A percentile compares a stretch with the other conserved stretches of the same genome.
Evolutionary conservation across 371 early-diverging fungal species (phyloP).

Genomic region (Actinomucor elegans): DNA sequence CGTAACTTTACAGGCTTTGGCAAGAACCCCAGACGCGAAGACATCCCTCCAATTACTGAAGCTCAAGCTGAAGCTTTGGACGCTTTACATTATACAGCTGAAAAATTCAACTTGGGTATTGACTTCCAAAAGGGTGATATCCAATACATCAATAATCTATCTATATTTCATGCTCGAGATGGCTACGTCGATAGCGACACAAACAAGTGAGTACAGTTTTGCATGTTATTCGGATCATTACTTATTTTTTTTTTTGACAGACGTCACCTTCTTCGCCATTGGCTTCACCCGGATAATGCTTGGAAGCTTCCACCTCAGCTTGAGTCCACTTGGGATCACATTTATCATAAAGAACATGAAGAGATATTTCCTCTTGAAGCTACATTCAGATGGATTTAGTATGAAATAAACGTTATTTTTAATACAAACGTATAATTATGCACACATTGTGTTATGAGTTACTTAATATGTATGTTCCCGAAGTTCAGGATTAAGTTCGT

Average conservation of each 20-base stretch:
- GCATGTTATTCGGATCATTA: not conserved
- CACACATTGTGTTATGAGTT: not conserved
- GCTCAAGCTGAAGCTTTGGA: slow-evolving; percentile 34
- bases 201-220: slow-evolving; percentile 18
- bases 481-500: not conserved
- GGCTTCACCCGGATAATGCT: slow-evolving; percentile 32
- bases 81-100: slow-evolving; percentile 26
- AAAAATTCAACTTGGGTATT: slow-evolving; percentile 24
- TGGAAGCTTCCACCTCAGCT: slow-evolving; percentile 31
- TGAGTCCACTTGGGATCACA: slow-evolving; percentile 19
- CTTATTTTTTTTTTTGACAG: not conserved
- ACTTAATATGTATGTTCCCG: not conserved
- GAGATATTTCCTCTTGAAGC: slow-evolving; percentile 31
- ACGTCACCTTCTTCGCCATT: slow-evolving; percentile 34
- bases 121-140: slow-evolving; percentile 33
- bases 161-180: slow-evolving; percentile 37
- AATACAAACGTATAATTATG: not conserved
- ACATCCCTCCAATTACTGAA: slow-evolving; percentile 31
- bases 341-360: slow-evolving; percentile 24
- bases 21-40: slow-evolving; percentile 27
- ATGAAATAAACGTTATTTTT: not conserved
- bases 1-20: slow-evolving; percentile 33
- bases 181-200: slow-evolving; percentile 25
- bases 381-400: slow-evolving; percentile 19
- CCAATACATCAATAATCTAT: slow-evolving; percentile 31